phyloP scores from a whole-genome alignment of 1,139 yeast genomes.

The Pichia sp. region DNA sequence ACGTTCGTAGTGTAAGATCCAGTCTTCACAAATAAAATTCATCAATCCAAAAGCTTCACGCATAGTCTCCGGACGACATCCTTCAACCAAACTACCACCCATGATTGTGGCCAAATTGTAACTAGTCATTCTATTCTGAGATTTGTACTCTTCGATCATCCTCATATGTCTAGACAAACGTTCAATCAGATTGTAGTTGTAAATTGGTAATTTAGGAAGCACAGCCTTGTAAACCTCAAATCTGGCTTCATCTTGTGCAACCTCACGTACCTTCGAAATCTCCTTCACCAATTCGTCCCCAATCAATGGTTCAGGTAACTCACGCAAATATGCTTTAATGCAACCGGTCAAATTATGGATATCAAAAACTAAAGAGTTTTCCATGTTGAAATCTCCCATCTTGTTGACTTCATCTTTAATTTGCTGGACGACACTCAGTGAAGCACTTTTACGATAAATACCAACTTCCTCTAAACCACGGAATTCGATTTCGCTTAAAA shows the following conservation, averaged over 20 bases:
- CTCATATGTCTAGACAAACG: slow-evolving; percentile 66
- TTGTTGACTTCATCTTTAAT: slow-evolving; percentile 72
- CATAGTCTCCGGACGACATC: slow-evolving; percentile 48
- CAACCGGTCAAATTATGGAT: slow-evolving; percentile 88
- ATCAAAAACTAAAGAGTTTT: slow-evolving; percentile 69
- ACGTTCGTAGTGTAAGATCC: slow-evolving; percentile 41
- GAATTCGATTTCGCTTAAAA: slow-evolving; percentile 70
- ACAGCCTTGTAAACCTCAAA: slow-evolving; percentile 42
- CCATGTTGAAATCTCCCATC: slow-evolving; percentile 61
- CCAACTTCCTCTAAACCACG: slow-evolving; percentile 91
- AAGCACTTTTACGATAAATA: slow-evolving; percentile 85
- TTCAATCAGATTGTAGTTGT: slow-evolving; percentile 65
- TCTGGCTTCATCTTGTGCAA: slow-evolving; percentile 32
- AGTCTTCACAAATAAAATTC: slow-evolving; percentile 50
- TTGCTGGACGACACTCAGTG: slow-evolving; percentile 69
- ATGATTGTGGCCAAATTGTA: slow-evolving; percentile 56
- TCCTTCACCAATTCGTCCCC: slow-evolving; percentile 54
- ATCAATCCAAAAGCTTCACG: slow-evolving; percentile 52
- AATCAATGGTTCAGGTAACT: slow-evolving; percentile 81
- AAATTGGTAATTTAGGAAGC: slow-evolving; percentile 52
- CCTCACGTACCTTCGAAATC: slow-evolving; percentile 41
- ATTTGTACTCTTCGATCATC: slow-evolving; percentile 39
- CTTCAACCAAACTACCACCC: slow-evolving; percentile 59
- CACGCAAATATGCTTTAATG: slow-evolving; percentile 79
- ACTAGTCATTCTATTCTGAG: slow-evolving; percentile 49